Evolutionary conservation across 2,329 filamentous ascomycete species (phyloP), one percentile per base, ranked within the genome.

Genomic region (Metarhizium brunneum): DNA sequence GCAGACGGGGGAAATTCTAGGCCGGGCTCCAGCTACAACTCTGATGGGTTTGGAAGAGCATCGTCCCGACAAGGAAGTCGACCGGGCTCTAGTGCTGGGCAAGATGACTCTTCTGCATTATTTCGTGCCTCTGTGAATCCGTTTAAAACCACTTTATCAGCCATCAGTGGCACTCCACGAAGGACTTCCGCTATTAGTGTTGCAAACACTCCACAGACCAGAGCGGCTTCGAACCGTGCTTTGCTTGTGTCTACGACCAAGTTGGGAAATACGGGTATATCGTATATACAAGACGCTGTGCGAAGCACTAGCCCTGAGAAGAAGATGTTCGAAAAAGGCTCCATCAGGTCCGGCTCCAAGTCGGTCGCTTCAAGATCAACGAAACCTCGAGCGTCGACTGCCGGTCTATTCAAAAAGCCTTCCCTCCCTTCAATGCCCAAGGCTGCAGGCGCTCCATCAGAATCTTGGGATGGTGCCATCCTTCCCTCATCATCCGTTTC

Each of bases 1-100:
- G 72, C 75, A 5, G 73, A 69, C 50, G 76, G 73, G 30, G 68
- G 67, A n/a, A 65, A 65, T 20, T 81, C 78, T 10, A 71, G 78
- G 10, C 79, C 79, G 2, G 73, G 75, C 64, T 90, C 69, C 60
- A 87, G 73, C 75, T 86, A 73, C 76, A 86, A 68, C 65, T 84
- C 68, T 71, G 88, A 74, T 73, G 79, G 65, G 62, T 87, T 78
- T 68, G 80, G 65, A 70, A 73, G 72, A 32, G 73, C 78, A 16
- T 70, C 73, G 0, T 78, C 78, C 25, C 75, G 76, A 35, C 76
- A 76, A 42, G 71, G 73, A 4, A 82, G 78, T 62, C 76, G 81
- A 25, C 81, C 78, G 7, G 78, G 79, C 2, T 83, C 82, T 3
- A 80, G 76, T 63, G 75, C 73, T 38, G 82, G 72, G 58, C 76